Conservation (phyloP, 2,329 filamentous ascomycete genomes). For the Ophiostoma quercus region DNA sequence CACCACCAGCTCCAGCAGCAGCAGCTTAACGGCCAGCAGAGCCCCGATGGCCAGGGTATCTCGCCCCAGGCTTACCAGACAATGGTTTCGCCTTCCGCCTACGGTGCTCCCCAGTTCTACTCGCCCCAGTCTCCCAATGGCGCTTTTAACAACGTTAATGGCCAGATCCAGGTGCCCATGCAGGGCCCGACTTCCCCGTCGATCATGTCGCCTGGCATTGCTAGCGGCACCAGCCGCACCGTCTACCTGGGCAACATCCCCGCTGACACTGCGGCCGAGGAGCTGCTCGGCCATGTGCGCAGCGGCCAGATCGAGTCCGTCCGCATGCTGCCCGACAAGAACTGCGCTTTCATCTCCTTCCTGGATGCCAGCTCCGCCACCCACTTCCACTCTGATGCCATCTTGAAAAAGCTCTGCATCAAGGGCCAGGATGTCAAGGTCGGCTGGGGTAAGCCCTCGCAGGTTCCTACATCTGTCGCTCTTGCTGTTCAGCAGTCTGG, state of each 20-base stretch:
- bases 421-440: conserved; percentile 99
- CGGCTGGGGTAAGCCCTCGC: conserved; percentile 97
- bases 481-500: conserved; percentile 95
- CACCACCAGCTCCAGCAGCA: conserved; percentile 54
- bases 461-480: conserved; percentile 95
- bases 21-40: conserved; percentile 53
- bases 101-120: conserved; percentile 76
- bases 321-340: conserved; percentile 93
- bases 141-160: conserved; percentile 60
- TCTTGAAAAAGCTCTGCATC: conserved; percentile 98
- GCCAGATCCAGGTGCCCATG: conserved; percentile 55
- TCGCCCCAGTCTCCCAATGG: conserved; percentile 81
- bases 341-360: conserved; percentile 99
- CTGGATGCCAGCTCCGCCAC: conserved; percentile 95
- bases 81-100: conserved; percentile 78
- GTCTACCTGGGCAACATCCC: conserved; percentile 98
- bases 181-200: conserved; percentile 65
- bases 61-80: conserved; percentile 79
- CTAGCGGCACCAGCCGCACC: conserved; percentile 88
- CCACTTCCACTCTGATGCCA: conserved; percentile 98
- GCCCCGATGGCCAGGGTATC: conserved; percentile 70
- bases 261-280: conserved; percentile 93
- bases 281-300: conserved; percentile 91
- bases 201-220: conserved; percentile 69
- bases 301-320: conserved; percentile 99